Conservation (phyloP, 139 green algal genomes). For the Chlorella vulgaris region DNA sequence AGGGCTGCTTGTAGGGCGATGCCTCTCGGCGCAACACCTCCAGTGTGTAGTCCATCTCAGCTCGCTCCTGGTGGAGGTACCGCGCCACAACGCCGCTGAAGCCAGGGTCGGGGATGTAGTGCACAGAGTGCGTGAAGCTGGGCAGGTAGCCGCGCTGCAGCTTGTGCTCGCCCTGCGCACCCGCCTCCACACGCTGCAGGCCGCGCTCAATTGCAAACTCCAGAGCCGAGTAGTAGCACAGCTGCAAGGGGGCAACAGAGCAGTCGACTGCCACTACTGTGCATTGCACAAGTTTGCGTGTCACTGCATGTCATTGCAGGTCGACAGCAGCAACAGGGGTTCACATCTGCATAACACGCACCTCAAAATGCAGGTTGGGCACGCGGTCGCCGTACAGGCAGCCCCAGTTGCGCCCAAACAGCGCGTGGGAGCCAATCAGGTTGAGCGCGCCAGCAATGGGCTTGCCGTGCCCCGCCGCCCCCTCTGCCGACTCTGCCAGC, state of each 20-base stretch:
- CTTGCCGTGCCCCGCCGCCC: slow-evolving; percentile 3
- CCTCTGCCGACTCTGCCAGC: slow-evolving; percentile 57
- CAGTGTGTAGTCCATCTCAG: slow-evolving; percentile 65
- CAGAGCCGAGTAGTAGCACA: slow-evolving; percentile 29
- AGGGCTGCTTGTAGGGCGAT: slow-evolving; percentile 60
- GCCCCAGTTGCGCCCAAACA: slow-evolving; percentile 94
- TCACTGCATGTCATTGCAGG: no score
- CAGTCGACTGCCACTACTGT: neutral
- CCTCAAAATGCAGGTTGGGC: slow-evolving; percentile 91
- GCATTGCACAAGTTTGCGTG: no score
- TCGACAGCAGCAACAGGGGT: no score
- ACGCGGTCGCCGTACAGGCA: slow-evolving; percentile 54
- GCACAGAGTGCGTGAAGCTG: slow-evolving; percentile 72
- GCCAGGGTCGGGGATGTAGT: slow-evolving; percentile 76
- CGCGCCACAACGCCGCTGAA: slow-evolving; percentile 40
- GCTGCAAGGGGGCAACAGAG: neutral
- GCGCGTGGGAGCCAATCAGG: slow-evolving; percentile 78
- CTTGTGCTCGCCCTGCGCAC: slow-evolving; percentile 95
- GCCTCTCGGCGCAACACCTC: slow-evolving; percentile 52
- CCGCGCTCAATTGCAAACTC: slow-evolving; percentile 32
- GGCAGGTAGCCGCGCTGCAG: slow-evolving; percentile 91
- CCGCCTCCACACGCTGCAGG: slow-evolving; percentile 86
- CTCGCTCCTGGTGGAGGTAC: slow-evolving; percentile 48
- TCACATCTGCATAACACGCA: slow-evolving; percentile 35
- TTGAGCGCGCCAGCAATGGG: slow-evolving; percentile 89